These are phyloP conservation scores for Ophiosphaerella korrae DNA, from an alignment of 2,329 filamentous ascomycete species.

Conservation along the genomic window DNA sequence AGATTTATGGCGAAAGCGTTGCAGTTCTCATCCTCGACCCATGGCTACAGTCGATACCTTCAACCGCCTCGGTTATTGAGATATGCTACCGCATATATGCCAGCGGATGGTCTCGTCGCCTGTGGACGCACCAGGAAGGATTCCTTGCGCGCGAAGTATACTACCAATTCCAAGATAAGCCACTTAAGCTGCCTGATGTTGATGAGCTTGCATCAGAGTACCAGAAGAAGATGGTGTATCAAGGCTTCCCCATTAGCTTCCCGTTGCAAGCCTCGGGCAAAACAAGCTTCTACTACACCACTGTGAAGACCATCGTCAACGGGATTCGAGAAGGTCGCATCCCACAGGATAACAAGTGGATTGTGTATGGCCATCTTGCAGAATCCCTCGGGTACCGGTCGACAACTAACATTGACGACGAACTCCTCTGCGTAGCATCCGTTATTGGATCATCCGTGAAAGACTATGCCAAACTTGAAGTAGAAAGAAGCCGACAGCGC, in stretches of 20 bases:
- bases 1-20: slow-evolving; percentile 13
- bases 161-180: slow-evolving; percentile 18
- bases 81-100: slow-evolving; percentile 16
- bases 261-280: slow-evolving; percentile 17
- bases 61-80: slow-evolving; percentile 16
- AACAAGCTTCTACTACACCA: slow-evolving; percentile 19
- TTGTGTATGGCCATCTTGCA: slow-evolving; percentile 13
- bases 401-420: slow-evolving; percentile 17
- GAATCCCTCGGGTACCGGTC: slow-evolving; percentile 14
- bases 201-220: slow-evolving; percentile 15
- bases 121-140: slow-evolving; percentile 22
- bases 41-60: slow-evolving; percentile 15
- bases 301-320: slow-evolving; percentile 14
- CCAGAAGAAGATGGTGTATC: slow-evolving; percentile 15
- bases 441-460: slow-evolving; percentile 17
- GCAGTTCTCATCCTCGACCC: slow-evolving; percentile 15
- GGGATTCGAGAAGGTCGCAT: slow-evolving; percentile 14
- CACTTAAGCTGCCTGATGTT: slow-evolving; percentile 14
- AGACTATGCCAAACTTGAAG: slow-evolving; percentile 12
- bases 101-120: slow-evolving; percentile 16
- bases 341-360: slow-evolving; percentile 16
- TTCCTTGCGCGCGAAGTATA: slow-evolving; percentile 17
- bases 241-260: slow-evolving; percentile 16
- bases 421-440: slow-evolving; percentile 17
- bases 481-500: slow-evolving; percentile 8